These are phyloP conservation scores for Sugiyamaella japonica DNA, from an alignment of 1,139 yeast genomes.

Conservation along the genomic window DNA sequence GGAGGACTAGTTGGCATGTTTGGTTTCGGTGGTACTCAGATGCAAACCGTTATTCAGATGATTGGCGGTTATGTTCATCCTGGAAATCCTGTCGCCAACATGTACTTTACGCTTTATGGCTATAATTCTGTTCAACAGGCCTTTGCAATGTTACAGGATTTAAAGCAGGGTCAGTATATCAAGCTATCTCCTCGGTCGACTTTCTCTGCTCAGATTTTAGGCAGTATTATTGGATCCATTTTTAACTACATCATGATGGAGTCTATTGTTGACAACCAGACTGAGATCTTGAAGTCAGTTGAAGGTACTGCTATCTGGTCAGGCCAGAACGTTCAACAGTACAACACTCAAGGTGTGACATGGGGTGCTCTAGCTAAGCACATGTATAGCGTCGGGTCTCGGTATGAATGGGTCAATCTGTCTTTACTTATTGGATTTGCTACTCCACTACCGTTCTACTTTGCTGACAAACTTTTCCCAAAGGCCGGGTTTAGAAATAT, in stretches of 20 bases:
- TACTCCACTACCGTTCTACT: constrained; percentile 35
- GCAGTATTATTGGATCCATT: constrained; percentile 39
- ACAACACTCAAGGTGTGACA: constrained; percentile 39
- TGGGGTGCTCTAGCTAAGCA: constrained; percentile 40
- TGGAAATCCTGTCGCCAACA: constrained; percentile 48
- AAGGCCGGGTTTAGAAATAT: constrained; percentile 32
- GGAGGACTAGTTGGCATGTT: constrained; percentile 47
- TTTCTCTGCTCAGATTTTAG: constrained; percentile 48
- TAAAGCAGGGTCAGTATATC: constrained; percentile 55
- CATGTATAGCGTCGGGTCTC: constrained; percentile 34
- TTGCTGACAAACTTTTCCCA: constrained; percentile 33
- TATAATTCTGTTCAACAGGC: constrained; percentile 31
- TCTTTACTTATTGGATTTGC: constrained; percentile 34
- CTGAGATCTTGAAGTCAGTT: constrained; percentile 32
- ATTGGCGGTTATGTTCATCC: constrained; percentile 52
- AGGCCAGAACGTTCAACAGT: constrained; percentile 39
- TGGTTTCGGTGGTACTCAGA: constrained; percentile 40
- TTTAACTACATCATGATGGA: constrained; percentile 38
- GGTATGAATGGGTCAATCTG: constrained; percentile 36
- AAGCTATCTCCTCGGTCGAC: constrained; percentile 49
- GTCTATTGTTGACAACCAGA: constrained; percentile 33
- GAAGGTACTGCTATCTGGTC: constrained; percentile 40
- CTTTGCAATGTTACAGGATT: constrained; percentile 43
- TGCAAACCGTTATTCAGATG: constrained; percentile 51
- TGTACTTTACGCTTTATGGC: constrained; percentile 35